Percentiles rank a stretch among this genome's conserved stretches.
phyloP scores from a whole-genome alignment of 768 basidiomycete genomes.

The Lactarius trivialis region DNA sequence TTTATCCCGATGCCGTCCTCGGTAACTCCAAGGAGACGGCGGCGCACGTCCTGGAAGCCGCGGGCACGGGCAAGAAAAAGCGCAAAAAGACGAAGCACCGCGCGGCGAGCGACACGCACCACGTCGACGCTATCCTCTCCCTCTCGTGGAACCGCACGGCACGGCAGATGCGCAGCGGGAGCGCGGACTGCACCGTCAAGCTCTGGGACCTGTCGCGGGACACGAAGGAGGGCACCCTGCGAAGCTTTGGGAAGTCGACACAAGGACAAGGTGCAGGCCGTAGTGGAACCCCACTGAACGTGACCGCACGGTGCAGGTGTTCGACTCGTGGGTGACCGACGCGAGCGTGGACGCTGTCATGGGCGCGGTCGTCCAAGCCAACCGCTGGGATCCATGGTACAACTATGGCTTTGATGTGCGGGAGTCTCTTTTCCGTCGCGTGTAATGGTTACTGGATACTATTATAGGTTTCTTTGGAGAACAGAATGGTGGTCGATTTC shows the following conservation, averaged over 20 bases:
- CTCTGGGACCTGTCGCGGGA: slow-evolving; percentile 89
- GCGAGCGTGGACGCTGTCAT: slow-evolving; percentile 78
- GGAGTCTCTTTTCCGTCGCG: too few species aligned
- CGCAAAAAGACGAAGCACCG: slow-evolving; percentile 78
- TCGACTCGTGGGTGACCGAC: slow-evolving; percentile 82
- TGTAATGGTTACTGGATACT: too few species aligned
- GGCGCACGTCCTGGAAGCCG: slow-evolving; percentile 67
- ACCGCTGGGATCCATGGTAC: slow-evolving; percentile 97
- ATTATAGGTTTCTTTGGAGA: slow-evolving; percentile 83
- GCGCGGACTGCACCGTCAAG: slow-evolving; percentile 94
- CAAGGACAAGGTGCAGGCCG: slow-evolving; percentile 92
- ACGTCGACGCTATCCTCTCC: slow-evolving; percentile 90
- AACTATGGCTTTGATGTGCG: slow-evolving; percentile 49
- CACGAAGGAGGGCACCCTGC: slow-evolving; percentile 57
- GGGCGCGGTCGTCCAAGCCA: slow-evolving; percentile 88
- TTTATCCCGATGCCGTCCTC: slow-evolving; percentile 89
- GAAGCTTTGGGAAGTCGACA: slow-evolving; percentile 77
- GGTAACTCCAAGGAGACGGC: slow-evolving; percentile 83
- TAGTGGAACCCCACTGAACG: slow-evolving; percentile 93
- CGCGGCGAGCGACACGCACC: slow-evolving; percentile 53
- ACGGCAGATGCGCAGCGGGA: slow-evolving; percentile 84
- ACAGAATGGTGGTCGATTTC: slow-evolving; percentile 88
- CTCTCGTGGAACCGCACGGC: slow-evolving; percentile 90
- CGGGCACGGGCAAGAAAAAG: slow-evolving; percentile 96
- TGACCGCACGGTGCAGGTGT: slow-evolving; percentile 87